Evolutionary conservation across 352 stramenopile genomes (phyloP).

Genomic region (Phytopythium vexans): DNA sequence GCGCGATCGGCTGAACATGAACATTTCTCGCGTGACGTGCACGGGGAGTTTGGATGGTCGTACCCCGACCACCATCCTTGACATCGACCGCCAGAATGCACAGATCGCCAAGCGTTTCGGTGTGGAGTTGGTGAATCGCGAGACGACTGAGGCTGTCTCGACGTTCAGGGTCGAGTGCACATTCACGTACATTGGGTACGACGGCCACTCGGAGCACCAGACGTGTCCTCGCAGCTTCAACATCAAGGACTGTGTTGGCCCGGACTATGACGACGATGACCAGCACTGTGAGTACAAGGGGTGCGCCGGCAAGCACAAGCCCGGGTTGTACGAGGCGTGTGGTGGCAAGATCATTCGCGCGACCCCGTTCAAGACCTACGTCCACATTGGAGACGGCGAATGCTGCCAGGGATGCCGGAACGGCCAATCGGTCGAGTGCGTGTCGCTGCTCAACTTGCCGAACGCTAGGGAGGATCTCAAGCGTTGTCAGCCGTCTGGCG

Average conservation of each 20-base stretch:
- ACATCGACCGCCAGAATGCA: background rate
- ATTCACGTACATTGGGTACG: slow-evolving; percentile 47
- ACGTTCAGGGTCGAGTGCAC: slow-evolving; percentile 40
- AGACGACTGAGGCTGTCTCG: slow-evolving; percentile 31
- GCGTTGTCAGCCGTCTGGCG: slow-evolving; percentile 36
- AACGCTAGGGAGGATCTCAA: slow-evolving; percentile 42
- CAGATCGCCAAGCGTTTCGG: slow-evolving; percentile 44
- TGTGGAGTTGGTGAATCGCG: slow-evolving; percentile 41
- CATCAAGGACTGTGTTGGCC: slow-evolving; percentile 57
- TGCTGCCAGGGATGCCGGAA: slow-evolving; percentile 45
- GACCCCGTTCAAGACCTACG: slow-evolving; percentile 16
- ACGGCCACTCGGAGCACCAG: slow-evolving; percentile 11
- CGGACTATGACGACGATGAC: slow-evolving; percentile 32
- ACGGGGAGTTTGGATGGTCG: background rate
- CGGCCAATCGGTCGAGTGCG: slow-evolving; percentile 27
- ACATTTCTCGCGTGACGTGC: slow-evolving; percentile 13
- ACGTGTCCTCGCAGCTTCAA: slow-evolving; percentile 38
- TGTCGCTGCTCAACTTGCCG: slow-evolving; percentile 37
- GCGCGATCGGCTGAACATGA: slow-evolving; percentile 23
- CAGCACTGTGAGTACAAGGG: slow-evolving; percentile 21
- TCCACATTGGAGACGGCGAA: slow-evolving; percentile 22
- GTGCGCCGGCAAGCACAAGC: slow-evolving; percentile 13
- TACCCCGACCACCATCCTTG: background rate
- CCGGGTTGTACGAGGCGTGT: slow-evolving; percentile 26
- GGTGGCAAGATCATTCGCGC: slow-evolving; percentile 27